A percentile compares a stretch with the other conserved stretches of the same genome.
Conservation (phyloP, 768 basidiomycete genomes). For the Udeniomyces megalosporus region DNA sequence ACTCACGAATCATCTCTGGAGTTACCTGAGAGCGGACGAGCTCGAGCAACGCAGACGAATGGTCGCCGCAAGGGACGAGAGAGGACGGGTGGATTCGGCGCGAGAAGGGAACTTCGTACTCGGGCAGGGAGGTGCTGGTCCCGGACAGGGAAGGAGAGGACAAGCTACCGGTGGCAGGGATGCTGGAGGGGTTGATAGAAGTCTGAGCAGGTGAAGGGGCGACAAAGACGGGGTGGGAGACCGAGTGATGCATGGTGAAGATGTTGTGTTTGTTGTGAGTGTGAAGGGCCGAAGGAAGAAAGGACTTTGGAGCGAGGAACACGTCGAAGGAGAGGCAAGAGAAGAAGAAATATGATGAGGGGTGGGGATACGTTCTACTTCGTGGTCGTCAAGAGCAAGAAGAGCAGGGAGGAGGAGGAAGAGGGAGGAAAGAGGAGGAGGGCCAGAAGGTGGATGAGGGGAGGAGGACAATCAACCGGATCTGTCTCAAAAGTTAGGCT, state of each 20-base stretch:
- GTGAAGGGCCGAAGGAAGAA: neutral
- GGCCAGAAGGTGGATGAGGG: neutral
- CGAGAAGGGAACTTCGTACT: neutral
- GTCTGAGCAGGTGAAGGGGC: neutral
- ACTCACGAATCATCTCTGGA: conserved; percentile 57
- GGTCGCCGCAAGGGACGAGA: conserved; percentile 54
- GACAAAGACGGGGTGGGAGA: neutral
- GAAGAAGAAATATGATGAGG: neutral
- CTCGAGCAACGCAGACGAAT: conserved; percentile 62
- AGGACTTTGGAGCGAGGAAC: neutral
- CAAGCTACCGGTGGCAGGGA: neutral
- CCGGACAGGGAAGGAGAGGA: neutral
- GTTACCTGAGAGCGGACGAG: conserved; percentile 65
- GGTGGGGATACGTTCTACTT: no score
- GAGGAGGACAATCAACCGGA: no score
- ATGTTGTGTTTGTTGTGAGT: neutral
- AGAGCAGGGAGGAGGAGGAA: neutral
- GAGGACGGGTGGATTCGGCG: conserved; percentile 44
- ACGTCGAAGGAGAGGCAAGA: neutral
- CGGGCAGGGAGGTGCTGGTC: neutral
- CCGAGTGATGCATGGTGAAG: neutral
- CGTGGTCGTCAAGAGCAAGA: neutral
- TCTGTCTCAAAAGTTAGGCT: no score
- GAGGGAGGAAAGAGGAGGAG: neutral
- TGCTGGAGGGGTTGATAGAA: neutral